Conservation (phyloP, 2,329 filamentous ascomycete species). For the Diplocarpon rosae region DNA sequence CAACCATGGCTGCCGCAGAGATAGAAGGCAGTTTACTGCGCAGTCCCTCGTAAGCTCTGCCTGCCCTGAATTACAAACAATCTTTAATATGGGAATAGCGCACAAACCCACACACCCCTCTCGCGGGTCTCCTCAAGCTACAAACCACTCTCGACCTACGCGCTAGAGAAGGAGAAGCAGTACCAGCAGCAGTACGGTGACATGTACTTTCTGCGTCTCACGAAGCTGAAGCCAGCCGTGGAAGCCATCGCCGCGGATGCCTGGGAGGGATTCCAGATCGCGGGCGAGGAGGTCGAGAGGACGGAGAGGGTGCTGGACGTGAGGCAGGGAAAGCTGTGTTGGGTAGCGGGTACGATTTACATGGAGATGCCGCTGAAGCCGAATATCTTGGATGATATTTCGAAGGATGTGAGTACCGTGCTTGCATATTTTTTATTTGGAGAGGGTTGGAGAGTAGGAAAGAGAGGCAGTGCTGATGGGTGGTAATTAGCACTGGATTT, state of each 20-base stretch:
- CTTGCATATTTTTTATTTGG: neutral
- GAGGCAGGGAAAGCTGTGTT: constrained; percentile 88
- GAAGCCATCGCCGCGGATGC: constrained; percentile 61
- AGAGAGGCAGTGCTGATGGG: constrained; percentile 6
- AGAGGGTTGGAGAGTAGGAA: too few relatives aligned
- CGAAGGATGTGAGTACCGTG: constrained; percentile 60
- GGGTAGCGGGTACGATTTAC: constrained; percentile 89
- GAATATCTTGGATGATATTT: constrained; percentile 88
- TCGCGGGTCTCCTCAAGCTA: constrained; percentile 53
- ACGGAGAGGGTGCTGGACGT: constrained; percentile 92
- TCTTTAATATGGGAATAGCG: neutral
- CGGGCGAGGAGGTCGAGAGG: constrained; percentile 59
- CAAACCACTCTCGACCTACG: constrained; percentile 64
- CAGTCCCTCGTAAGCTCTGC: constrained; percentile 37
- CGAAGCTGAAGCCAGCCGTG: constrained; percentile 75
- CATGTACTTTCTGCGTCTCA: constrained; percentile 90
- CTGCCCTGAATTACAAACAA: neutral
- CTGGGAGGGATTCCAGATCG: constrained; percentile 72
- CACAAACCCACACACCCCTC: constrained; percentile 25
- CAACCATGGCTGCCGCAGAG: constrained; percentile 18
- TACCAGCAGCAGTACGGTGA: constrained; percentile 96
- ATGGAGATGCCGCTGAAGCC: constrained; percentile 97
- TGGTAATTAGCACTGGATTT: constrained; percentile 64
- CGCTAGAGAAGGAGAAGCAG: constrained; percentile 56
- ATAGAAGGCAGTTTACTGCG: constrained; percentile 33